Evolutionary conservation across 768 basidiomycete species (phyloP), one percentile per base, ranked within the genome.

Genomic region (Tremella fuciformis): DNA sequence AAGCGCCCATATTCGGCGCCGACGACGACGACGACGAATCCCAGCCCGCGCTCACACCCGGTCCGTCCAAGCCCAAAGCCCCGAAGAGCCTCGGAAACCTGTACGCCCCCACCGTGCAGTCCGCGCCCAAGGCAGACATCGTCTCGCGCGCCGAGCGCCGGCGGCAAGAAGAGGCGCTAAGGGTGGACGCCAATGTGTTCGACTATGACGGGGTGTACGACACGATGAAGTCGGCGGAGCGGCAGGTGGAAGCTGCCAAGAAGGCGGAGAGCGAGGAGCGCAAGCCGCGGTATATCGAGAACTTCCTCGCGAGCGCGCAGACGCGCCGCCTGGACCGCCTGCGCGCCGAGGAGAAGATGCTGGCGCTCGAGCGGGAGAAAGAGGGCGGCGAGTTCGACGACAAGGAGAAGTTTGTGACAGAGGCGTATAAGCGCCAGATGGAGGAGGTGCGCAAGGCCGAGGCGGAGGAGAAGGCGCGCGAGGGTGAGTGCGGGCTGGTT

Each of bases 201-300:
- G 85, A 93, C 76, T 99, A 99, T 70, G 96, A 99, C 73, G 92
- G 90, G 77, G 85, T 98, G 3, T 98, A 87, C 83, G 96, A 99
- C 70, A 84, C 83, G 65, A 97, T 99, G 86, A 92, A 98, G 78
- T 84, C 87, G 64, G 87, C 85, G 0, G 89, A 92, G 77, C 79
- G 80, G 62, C 79, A 78, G 40, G 87, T 87, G 71, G 89, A 91
- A 70, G 83, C 83, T 65, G 81, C 79, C 1, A 90, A 90, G 77
- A 89, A 92, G 66, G 78, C 79, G 13, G 91, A 92, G 64, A 70
- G 84, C 2, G 84, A 83, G 59, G 86, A 86, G 65, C 82, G 90
- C 59, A 91, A 93, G 89, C 94, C 94, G 0, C 97, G 96, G 80
- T 98, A 98, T 71, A 96, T 98, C 53, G 82, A 83, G 39, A 84